These are phyloP conservation scores for Xylariaceae sp. DNA, from an alignment of 2,329 filamentous ascomycete genomes.

Conservation along the genomic window DNA sequence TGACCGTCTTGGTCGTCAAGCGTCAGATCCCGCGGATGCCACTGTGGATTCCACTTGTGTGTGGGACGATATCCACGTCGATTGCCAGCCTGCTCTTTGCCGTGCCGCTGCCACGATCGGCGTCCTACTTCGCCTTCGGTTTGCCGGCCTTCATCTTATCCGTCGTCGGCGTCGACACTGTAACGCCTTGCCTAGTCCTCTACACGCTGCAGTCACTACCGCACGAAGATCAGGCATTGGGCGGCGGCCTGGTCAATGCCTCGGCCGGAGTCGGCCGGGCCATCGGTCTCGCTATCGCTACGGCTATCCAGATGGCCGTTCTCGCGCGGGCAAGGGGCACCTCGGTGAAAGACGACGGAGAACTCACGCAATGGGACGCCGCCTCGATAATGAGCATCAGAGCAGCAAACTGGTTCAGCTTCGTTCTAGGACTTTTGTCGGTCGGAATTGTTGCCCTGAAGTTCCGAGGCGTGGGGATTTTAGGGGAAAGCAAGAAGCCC, in stretches of 20 bases:
- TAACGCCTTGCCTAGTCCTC: constrained; percentile 60
- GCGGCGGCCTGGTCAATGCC: constrained; percentile 62
- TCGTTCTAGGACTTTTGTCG: constrained; percentile 41
- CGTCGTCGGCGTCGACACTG: constrained; percentile 61
- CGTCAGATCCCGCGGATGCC: constrained; percentile 53
- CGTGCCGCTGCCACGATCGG: constrained; percentile 53
- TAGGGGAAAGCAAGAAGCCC: constrained; percentile 38
- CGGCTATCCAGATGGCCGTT: constrained; percentile 58
- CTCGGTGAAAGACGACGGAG: constrained; percentile 39
- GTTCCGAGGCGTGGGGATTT: constrained; percentile 48
- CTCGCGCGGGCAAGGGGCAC: constrained; percentile 46
- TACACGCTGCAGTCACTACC: constrained; percentile 60
- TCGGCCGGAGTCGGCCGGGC: constrained; percentile 60
- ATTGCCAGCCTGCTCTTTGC: constrained; percentile 57
- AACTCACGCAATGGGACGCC: constrained; percentile 39
- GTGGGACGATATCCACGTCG: constrained; percentile 51
- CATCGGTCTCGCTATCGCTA: constrained; percentile 60
- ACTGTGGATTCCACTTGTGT: constrained; percentile 51
- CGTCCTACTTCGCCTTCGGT: constrained; percentile 62
- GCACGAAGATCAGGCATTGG: constrained; percentile 59
- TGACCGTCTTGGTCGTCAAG: constrained; percentile 52
- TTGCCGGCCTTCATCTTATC: constrained; percentile 61
- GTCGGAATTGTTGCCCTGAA: constrained; percentile 41
- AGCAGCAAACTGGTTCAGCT: constrained; percentile 49
- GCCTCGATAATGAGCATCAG: constrained; percentile 44